Evolutionary conservation across 441 rosid species (phyloP).

Genomic region (Erodium chrysanthum): DNA sequence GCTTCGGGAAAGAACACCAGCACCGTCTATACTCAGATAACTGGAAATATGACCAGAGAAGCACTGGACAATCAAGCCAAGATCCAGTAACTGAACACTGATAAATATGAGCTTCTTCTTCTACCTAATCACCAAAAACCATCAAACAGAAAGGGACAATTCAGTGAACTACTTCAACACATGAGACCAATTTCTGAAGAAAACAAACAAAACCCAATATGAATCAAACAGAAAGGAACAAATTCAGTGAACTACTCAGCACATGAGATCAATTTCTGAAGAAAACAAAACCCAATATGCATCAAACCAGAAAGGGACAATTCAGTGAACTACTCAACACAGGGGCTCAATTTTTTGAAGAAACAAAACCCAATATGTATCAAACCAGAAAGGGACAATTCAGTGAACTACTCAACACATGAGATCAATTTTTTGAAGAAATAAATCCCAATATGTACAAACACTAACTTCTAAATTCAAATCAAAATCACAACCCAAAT

Average conservation of each 20-base stretch:
- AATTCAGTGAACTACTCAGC: too few species aligned
- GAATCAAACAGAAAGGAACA: too few species aligned
- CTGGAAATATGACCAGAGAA: background rate
- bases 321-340: too few species aligned
- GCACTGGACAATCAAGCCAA: background rate
- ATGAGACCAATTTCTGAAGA: background rate
- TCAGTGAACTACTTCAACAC: background rate
- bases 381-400: too few species aligned
- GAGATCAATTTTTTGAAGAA: background rate
- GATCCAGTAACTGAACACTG: background rate
- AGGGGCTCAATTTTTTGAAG: too few species aligned
- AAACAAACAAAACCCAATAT: too few species aligned
- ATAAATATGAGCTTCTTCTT: background rate
- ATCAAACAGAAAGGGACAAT: background rate
- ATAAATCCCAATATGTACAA: background rate
- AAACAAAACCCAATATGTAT: background rate
- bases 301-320: too few species aligned
- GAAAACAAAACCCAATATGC: too few species aligned
- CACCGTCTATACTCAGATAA: background rate
- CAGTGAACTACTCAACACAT: too few species aligned
- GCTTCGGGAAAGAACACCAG: background rate
- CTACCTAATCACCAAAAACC: conserved; percentile 6
- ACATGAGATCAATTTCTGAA: too few species aligned
- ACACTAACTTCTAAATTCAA: background rate
- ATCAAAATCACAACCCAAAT: background rate